Evolutionary conservation across 2,329 filamentous ascomycete genomes (phyloP), one percentile per base, ranked within the genome.

Genomic region (Didymella keratinophila): DNA sequence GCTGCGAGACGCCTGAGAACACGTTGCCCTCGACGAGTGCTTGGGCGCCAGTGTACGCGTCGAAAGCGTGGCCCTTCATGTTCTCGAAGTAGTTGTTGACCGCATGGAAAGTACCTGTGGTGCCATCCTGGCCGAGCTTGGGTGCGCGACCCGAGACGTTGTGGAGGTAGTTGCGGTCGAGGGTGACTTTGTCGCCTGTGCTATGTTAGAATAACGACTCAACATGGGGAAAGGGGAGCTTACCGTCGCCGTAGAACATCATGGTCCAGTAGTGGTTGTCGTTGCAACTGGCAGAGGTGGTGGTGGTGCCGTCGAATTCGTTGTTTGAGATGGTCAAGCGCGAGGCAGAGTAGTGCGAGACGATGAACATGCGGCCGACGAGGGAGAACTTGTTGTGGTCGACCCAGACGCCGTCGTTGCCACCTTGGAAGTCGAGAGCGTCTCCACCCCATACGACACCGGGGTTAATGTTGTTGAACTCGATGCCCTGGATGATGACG

Each of bases 261-360:
- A 80, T 71, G 4, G 71, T 73, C 81, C 80, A 83, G 73, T 83
- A 83, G 64, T 81, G 80, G 43, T 83, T 72, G 23, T 70, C 71
- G 55, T 83, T 78, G 62, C 81, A 83, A 25, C 72, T 73, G 10
- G 79, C 74, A 0, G 79, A 81, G 65, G 76, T 80, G 23, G 64
- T 70, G 0, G 80, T 81, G 1, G 62, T 58, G 6, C 81, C 81
- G 52, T 83, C 75, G 58, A 83, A 78, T 36, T 79, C 78, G 64
- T 73, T 79, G 75, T 83, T 82, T 10, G 79, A 80, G 47, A 83
- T 73, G 1, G 81, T 81, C 0, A 82, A 74, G 47, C 74, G 75
- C 18, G 75, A 71, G 27, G 72, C 74, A 5, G 70, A 60, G 27
- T 62, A 62, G 43, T 72, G 72, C 9, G 77, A 70, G 55, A 78